phyloP scores from a whole-genome alignment of 805 yeast species.

The Spathaspora passalidarum region DNA sequence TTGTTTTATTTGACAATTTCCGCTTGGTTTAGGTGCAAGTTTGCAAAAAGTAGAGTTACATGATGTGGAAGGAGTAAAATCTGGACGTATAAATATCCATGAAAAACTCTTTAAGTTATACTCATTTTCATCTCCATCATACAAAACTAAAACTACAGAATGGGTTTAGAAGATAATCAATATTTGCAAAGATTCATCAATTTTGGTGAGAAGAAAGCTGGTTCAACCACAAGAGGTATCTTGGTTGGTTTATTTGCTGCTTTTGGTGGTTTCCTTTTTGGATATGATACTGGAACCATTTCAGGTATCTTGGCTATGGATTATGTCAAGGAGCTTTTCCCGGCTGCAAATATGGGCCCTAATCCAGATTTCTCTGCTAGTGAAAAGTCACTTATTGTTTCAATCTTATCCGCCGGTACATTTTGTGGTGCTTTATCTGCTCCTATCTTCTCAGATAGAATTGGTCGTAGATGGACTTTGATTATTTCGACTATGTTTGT shows the following conservation, averaged over 20 bases:
- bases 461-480: slow-evolving; percentile 40
- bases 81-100: background rate
- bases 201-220: slow-evolving; percentile 47
- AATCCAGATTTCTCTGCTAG: slow-evolving; percentile 14
- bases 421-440: slow-evolving; percentile 39
- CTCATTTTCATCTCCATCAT: background rate
- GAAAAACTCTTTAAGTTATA: background rate
- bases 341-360: slow-evolving; percentile 8
- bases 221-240: slow-evolving; percentile 40
- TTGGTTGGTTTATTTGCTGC: slow-evolving; percentile 40
- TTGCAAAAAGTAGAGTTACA: too few relatives aligned
- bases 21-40: background rate
- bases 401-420: slow-evolving; percentile 38
- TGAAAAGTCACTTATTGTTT: slow-evolving; percentile 24
- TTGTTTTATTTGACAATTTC: background rate
- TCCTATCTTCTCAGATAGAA: slow-evolving; percentile 33
- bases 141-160: slow-evolving; percentile 7
- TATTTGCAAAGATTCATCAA: slow-evolving; percentile 34
- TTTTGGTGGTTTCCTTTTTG: slow-evolving; percentile 40
- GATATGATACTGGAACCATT: slow-evolving; percentile 43
- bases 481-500: slow-evolving; percentile 30
- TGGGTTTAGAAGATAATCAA: slow-evolving; percentile 39
- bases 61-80: too few relatives aligned
- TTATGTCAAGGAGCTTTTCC: slow-evolving; percentile 30
- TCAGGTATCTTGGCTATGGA: slow-evolving; percentile 41